These are phyloP conservation scores for Alternaria brassicicola DNA, from an alignment of 2,329 filamentous ascomycete species.

Conservation along the genomic window DNA sequence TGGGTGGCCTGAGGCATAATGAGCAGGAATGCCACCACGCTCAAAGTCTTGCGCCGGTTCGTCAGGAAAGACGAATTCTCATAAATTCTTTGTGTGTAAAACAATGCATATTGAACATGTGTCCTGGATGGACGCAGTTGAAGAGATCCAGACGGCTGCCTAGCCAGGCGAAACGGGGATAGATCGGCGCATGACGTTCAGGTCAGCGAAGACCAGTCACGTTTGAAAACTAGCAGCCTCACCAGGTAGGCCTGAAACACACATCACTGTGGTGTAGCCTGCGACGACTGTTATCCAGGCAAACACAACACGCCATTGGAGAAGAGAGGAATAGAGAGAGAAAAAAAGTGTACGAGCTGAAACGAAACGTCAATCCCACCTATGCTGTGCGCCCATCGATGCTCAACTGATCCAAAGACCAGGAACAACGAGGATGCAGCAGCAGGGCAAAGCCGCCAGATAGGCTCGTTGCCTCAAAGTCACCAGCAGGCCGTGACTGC, in stretches of 20 bases:
- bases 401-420: slow-evolving; percentile 21
- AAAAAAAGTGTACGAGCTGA: slow-evolving; percentile 37
- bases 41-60: slow-evolving; percentile 24
- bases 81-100: slow-evolving; percentile 16
- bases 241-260: background rate
- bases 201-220: background rate
- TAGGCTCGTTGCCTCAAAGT: slow-evolving; percentile 30
- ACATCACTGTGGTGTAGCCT: background rate
- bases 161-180: slow-evolving; percentile 5
- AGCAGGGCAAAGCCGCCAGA: slow-evolving; percentile 42
- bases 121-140: background rate
- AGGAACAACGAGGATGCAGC: slow-evolving; percentile 30
- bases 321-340: background rate
- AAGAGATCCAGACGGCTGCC: slow-evolving; percentile 10
- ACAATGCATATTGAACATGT: slow-evolving; percentile 5
- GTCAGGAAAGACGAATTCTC: slow-evolving; percentile 19
- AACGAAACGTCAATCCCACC: slow-evolving; percentile 44
- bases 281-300: background rate
- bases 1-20: slow-evolving; percentile 24
- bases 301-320: background rate
- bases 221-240: background rate
- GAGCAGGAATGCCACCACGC: slow-evolving; percentile 15
- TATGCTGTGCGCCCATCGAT: slow-evolving; percentile 31
- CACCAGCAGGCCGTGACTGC: slow-evolving; percentile 16
- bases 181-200: slow-evolving; percentile 17